A percentile compares a stretch with the other conserved stretches of the same genome.
Evolutionary conservation across 306 rosid genomes (phyloP).

Genomic region (Cyamopsis tetragonoloba): DNA sequence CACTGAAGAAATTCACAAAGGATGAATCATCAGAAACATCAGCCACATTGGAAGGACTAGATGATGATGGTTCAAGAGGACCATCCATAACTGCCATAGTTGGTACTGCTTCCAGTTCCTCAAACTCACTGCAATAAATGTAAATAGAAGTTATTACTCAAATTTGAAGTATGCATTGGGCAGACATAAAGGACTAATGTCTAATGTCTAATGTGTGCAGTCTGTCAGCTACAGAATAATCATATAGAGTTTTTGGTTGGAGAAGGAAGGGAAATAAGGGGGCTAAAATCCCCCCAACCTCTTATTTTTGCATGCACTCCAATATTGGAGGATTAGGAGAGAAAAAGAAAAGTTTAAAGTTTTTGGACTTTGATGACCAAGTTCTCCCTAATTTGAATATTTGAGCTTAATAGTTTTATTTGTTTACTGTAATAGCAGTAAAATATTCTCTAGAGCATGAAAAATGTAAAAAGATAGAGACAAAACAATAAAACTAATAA

Average conservation of each 20-base stretch:
- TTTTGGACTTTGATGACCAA: too few species aligned
- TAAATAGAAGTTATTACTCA: conserved; percentile 6
- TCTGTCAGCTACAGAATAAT: conserved; percentile 10
- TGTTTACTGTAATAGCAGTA: background rate
- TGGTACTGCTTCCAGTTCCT: conserved; percentile 59
- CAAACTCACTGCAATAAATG: conserved; percentile 49
- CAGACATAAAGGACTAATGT: background rate
- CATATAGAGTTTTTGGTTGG: too few species aligned
- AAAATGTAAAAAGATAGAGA: background rate
- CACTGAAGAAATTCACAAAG: conserved; percentile 59
- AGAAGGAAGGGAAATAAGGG: too few species aligned
- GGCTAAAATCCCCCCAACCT: too few species aligned
- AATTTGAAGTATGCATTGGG: conserved; percentile 6
- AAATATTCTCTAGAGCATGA: background rate
- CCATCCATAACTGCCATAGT: conserved; percentile 66
- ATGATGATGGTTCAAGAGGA: conserved; percentile 51
- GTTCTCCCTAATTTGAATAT: too few species aligned
- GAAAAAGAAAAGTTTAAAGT: background rate
- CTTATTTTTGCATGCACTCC: too few species aligned
- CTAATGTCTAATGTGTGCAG: background rate
- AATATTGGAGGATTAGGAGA: too few species aligned
- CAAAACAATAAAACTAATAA: background rate
- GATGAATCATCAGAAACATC: conserved; percentile 52
- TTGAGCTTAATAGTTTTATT: too few species aligned
- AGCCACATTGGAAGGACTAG: conserved; percentile 41